Base-by-base conservation (phyloP, 1,284 basidiomycete genomes). In the Ganoderma sinense region DNA sequence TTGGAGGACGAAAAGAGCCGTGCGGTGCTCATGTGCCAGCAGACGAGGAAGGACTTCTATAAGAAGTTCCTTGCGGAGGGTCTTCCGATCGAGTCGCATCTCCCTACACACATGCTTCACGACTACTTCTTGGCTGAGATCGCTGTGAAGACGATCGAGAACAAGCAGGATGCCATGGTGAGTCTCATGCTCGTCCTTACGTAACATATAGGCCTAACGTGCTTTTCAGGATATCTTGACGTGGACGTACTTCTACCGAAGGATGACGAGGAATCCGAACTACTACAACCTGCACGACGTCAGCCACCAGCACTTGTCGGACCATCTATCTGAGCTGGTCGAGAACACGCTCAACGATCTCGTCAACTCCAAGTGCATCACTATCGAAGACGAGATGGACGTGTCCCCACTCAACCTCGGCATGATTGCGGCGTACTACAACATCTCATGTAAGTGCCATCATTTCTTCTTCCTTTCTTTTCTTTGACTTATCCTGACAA, bases 41-140 rank as follows among this genome's bases (percentile, higher is more conserved):
- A 97, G 79, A 98, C 96, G 2, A 88, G 97, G 62, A 97, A 98
- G 81, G 96, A 98, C 79, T 99, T 97, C 81, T 99, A 98, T 87
- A 98, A 97, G 83, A 99, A 99, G 82, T 99, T 99, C 89, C 82
- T 99, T 71, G 93, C 93, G 20, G 97, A 99, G 81, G 97, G 97
- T 18, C 84, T 99, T n/a, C 98, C 98, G 3, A 97, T 99, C 75
- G 97, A 99, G 80, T 97, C 95, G 0, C 96, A 97, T 78, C 83
- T 98, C 7, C 92, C 95, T 0, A 95, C 93, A 1, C 90, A 94
- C 80, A 88, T 93, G 79, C 84, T 96, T 8, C 97, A 99, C 77
- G 98, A 99, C 81, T 98, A 98, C 81, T 98, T 99, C 90, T 89
- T 99, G 72, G 96, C 97, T 1, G 98, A 99, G 83, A 98, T 99